Evolutionary conservation across 75 land plant species (phyloP).

Genomic region (Cunninghamia lanceolata): DNA sequence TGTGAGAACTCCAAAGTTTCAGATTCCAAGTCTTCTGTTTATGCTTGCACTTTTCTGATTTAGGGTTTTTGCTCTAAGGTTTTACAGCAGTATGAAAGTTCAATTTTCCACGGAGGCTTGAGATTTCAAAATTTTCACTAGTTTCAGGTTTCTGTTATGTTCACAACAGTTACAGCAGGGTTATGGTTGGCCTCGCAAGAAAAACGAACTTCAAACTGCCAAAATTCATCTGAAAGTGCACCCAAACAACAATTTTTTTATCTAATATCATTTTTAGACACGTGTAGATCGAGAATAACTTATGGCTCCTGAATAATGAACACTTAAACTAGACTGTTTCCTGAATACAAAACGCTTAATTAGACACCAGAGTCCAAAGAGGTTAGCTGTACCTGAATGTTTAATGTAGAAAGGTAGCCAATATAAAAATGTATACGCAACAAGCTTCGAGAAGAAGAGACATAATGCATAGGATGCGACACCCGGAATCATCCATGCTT

Average conservation of each 20-base stretch:
- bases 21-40: background rate
- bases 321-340: background rate
- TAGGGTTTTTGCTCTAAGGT: background rate
- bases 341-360: background rate
- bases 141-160: background rate
- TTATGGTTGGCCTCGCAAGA: background rate
- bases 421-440: slow-evolving; percentile 94
- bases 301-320: background rate
- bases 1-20: background rate
- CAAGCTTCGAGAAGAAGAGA: slow-evolving; percentile 91
- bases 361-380: background rate
- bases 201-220: background rate
- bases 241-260: background rate
- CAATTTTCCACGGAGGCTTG: background rate
- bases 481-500: slow-evolving; percentile 95
- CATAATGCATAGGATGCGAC: slow-evolving; percentile 94
- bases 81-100: background rate
- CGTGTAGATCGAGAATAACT: background rate
- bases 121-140: background rate
- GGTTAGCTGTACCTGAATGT: slow-evolving; percentile 63
- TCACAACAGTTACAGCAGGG: background rate
- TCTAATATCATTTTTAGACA: background rate
- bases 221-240: background rate
- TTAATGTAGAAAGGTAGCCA: slow-evolving; percentile 99
- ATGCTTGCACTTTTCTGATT: background rate